A percentile compares a stretch with the other conserved stretches of the same genome.
These are phyloP conservation scores for Acanthamoeba divionensis DNA, from an alignment of 208 protist genomes.

Conservation along the genomic window DNA sequence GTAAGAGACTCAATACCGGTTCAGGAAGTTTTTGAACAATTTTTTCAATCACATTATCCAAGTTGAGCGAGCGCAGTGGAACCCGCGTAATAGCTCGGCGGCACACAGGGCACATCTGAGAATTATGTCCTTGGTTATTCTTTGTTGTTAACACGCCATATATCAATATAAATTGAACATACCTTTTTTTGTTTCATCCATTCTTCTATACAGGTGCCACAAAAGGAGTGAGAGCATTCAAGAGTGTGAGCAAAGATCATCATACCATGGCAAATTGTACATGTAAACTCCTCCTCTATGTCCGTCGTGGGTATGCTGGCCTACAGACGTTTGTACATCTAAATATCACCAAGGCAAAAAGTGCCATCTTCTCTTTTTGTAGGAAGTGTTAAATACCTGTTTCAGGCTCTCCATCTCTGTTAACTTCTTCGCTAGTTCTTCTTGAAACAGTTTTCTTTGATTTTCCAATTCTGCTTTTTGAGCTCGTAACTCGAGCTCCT, in stretches of 20 bases:
- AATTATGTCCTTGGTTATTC: not conserved
- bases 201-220: not conserved
- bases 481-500: no score
- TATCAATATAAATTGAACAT: not conserved
- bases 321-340: not conserved
- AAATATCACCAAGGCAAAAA: not conserved
- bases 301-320: not conserved
- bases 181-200: not conserved
- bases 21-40: slow-evolving; percentile 7
- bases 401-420: not conserved
- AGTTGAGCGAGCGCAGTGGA: not conserved
- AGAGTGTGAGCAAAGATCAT: not conserved
- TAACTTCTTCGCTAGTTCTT: not conserved
- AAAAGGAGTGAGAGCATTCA: slow-evolving; percentile 26
- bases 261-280: not conserved
- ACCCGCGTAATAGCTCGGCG: not conserved
- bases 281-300: slow-evolving; percentile 11
- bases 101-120: not conserved
- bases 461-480: no score
- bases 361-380: not conserved
- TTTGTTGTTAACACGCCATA: not conserved
- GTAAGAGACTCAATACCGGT: not conserved
- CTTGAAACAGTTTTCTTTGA: no score
- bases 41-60: slow-evolving; percentile 24
- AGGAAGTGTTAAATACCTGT: not conserved